These are phyloP conservation scores for Alternaria sp. DNA, from an alignment of 2,329 filamentous ascomycete genomes.

Conservation along the genomic window DNA sequence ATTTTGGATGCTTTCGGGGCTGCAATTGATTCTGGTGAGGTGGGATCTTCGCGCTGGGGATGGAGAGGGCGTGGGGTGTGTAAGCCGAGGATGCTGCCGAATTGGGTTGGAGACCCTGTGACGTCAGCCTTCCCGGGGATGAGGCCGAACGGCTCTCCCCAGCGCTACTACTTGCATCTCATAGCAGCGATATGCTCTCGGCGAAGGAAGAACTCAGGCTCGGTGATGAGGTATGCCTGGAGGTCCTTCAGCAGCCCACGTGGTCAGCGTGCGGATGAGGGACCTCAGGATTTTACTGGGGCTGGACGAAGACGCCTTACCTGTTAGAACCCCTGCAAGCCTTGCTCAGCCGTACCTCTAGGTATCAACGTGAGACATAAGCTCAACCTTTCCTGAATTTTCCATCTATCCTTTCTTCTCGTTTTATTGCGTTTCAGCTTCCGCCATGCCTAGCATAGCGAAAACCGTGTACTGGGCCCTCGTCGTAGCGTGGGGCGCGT, in stretches of 20 bases:
- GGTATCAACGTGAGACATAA: constrained; percentile 12
- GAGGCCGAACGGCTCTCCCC: background rate
- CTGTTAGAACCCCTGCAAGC: constrained; percentile 3
- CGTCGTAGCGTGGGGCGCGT: constrained; percentile 31
- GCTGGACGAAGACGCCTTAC: background rate
- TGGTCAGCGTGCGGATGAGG: background rate
- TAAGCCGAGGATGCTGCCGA: background rate
- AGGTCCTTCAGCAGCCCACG: constrained; percentile 9
- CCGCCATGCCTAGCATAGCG: constrained; percentile 16
- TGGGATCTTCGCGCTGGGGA: background rate
- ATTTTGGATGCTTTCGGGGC: background rate
- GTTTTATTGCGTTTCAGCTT: background rate
- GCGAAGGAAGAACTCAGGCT: background rate
- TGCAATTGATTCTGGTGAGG: background rate
- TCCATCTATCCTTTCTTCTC: background rate
- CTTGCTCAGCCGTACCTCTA: constrained; percentile 3
- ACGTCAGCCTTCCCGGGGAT: constrained; percentile 4
- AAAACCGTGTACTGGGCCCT: constrained; percentile 25
- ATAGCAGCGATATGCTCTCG: background rate
- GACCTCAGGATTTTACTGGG: background rate
- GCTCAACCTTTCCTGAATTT: background rate
- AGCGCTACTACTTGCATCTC: background rate
- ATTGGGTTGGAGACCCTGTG: constrained; percentile 5
- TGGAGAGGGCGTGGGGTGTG: background rate
- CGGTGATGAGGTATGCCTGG: background rate